Percentiles rank a stretch among this genome's conserved stretches.
These are phyloP conservation scores for Colletotrichum sansevieriae DNA, from an alignment of 2,329 filamentous ascomycete species.

Conservation along the genomic window DNA sequence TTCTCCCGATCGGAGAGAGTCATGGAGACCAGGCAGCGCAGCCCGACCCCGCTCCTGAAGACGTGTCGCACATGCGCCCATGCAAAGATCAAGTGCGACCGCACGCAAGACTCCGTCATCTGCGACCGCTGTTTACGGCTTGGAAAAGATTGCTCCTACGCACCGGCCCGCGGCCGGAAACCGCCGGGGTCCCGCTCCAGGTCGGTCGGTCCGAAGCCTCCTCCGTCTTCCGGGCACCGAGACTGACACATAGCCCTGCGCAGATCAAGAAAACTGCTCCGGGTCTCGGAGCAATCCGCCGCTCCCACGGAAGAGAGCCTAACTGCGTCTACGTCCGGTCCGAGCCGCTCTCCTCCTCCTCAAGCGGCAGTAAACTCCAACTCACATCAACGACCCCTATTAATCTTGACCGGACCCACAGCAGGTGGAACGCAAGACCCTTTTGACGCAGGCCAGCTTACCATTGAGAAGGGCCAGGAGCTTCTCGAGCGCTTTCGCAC, in stretches of 20 bases:
- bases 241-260: conserved; percentile 1
- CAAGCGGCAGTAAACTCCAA: neutral
- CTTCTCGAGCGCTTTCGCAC: conserved; percentile 45
- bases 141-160: conserved; percentile 50
- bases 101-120: conserved; percentile 49
- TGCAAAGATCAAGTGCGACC: conserved; percentile 53
- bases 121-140: conserved; percentile 52
- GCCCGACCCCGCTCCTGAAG: conserved; percentile 43
- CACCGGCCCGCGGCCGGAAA: conserved; percentile 46
- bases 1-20: neutral
- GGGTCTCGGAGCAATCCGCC: conserved; percentile 19
- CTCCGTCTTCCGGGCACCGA: neutral
- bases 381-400: neutral
- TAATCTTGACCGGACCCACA: neutral
- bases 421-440: conserved; percentile 32
- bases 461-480: conserved; percentile 45
- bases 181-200: conserved; percentile 40
- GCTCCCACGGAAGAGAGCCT: conserved; percentile 16
- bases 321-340: conserved; percentile 16
- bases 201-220: neutral
- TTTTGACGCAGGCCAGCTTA: conserved; percentile 44
- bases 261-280: conserved; percentile 28
- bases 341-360: conserved; percentile 3
- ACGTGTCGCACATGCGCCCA: conserved; percentile 53
- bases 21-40: conserved; percentile 35